These are phyloP conservation scores for Trametes pubescens DNA, from an alignment of 1,284 basidiomycete genomes.

Conservation along the genomic window DNA sequence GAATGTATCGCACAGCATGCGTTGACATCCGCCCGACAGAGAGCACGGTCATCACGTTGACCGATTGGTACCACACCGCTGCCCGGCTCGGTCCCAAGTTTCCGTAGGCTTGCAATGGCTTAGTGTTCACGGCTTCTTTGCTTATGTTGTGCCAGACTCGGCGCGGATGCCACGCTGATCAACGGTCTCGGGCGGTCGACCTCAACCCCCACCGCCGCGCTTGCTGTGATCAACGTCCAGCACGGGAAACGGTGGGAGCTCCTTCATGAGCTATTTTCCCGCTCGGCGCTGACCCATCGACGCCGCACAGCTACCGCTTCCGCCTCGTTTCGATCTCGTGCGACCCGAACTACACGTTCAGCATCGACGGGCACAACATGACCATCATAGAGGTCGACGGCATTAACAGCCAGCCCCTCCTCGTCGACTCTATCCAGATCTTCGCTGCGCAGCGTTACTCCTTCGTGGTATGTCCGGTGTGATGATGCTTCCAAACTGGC, in stretches of 20 bases:
- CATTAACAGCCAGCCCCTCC: slow-evolving; percentile 42
- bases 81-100: slow-evolving; percentile 31
- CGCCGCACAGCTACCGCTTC: slow-evolving; percentile 40
- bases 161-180: slow-evolving; percentile 49
- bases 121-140: not conserved
- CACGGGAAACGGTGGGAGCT: slow-evolving; percentile 43
- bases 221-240: slow-evolving; percentile 44
- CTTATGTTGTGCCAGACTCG: slow-evolving; percentile 11
- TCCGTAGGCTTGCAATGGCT: slow-evolving; percentile 33
- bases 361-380: slow-evolving; percentile 46
- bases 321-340: slow-evolving; percentile 59
- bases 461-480: slow-evolving; percentile 40
- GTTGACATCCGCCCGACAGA: slow-evolving; percentile 22
- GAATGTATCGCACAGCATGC: not conserved
- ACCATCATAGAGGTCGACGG: slow-evolving; percentile 48
- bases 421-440: slow-evolving; percentile 44
- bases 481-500: not conserved
- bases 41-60: slow-evolving; percentile 37
- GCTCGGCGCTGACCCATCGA: not conserved
- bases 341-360: slow-evolving; percentile 42
- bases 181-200: slow-evolving; percentile 53
- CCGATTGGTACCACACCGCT: slow-evolving; percentile 39
- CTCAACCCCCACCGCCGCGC: slow-evolving; percentile 32
- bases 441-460: slow-evolving; percentile 51
- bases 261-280: too few relatives aligned